Evolutionary conservation across 768 basidiomycete genomes (phyloP).

Genomic region (Rhodotorula babjevae): DNA sequence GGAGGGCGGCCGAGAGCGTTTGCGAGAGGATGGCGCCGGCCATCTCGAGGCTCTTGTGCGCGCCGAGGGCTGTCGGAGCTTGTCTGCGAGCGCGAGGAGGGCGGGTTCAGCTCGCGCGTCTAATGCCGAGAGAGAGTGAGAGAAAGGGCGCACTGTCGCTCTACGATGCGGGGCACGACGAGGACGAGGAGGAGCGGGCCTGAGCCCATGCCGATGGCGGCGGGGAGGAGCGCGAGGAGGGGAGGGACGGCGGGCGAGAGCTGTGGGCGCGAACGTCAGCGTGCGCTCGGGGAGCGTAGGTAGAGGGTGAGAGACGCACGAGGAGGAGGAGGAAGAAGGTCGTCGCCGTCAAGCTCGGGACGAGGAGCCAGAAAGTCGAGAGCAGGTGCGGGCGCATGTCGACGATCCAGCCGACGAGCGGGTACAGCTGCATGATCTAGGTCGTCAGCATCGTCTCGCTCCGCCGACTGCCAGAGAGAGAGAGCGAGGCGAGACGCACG

Average conservation of each 20-base stretch:
- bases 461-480: no score
- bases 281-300: fast-evolving
- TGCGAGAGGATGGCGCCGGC: constrained; percentile 24
- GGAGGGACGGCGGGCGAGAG: constrained; percentile 16
- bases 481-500: neutral
- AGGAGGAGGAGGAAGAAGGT: neutral
- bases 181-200: constrained; percentile 27
- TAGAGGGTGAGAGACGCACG: neutral
- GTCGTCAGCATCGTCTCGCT: no score
- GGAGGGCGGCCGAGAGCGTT: constrained; percentile 4
- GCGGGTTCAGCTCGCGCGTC: no score
- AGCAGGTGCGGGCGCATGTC: constrained; percentile 18
- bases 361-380: constrained; percentile 1
- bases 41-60: constrained; percentile 33
- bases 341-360: neutral
- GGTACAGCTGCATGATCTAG: constrained; percentile 5
- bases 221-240: constrained; percentile 3
- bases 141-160: neutral
- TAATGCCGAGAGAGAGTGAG: neutral
- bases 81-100: constrained; percentile 3
- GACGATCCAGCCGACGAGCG: constrained; percentile 12
- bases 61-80: constrained; percentile 21
- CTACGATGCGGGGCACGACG: constrained; percentile 21
- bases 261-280: neutral
- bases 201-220: constrained; percentile 10